Percentiles rank a stretch among this genome's conserved stretches.
phyloP scores from a whole-genome alignment of 2,329 filamentous ascomycete species.

The Colletotrichum sp. region DNA sequence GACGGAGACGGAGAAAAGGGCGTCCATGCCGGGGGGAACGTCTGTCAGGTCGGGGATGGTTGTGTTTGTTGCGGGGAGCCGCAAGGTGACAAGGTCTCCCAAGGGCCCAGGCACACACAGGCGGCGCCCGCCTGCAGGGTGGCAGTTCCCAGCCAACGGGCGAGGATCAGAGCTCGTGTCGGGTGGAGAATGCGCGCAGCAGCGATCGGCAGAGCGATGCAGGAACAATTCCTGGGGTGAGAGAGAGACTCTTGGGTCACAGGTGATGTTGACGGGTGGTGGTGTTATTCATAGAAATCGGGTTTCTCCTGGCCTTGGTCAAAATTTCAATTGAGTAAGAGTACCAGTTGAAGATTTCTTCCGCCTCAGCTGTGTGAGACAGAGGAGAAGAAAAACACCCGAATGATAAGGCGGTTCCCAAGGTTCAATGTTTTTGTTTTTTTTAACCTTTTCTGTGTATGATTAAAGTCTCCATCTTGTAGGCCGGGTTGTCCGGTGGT shows the following conservation, averaged over 20 bases:
- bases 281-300: neutral
- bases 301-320: neutral
- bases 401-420: neutral
- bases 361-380: neutral
- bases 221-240: neutral
- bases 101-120: neutral
- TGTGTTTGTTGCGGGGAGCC: neutral
- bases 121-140: neutral
- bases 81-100: neutral
- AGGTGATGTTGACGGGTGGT: neutral
- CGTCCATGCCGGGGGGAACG: neutral
- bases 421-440: neutral
- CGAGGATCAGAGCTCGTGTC: conserved; percentile 1
- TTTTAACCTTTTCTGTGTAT: neutral
- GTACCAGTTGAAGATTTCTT: neutral
- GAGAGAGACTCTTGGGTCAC: neutral
- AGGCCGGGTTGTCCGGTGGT: neutral
- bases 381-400: neutral
- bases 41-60: neutral
- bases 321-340: neutral
- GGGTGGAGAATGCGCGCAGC: neutral
- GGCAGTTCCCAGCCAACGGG: neutral
- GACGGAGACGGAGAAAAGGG: neutral
- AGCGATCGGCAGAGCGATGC: neutral
- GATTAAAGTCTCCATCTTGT: neutral